A percentile compares a stretch with the other conserved stretches of the same genome.
These are phyloP conservation scores for Rhizopogon vulgaris DNA, from an alignment of 768 basidiomycete genomes.

Conservation along the genomic window DNA sequence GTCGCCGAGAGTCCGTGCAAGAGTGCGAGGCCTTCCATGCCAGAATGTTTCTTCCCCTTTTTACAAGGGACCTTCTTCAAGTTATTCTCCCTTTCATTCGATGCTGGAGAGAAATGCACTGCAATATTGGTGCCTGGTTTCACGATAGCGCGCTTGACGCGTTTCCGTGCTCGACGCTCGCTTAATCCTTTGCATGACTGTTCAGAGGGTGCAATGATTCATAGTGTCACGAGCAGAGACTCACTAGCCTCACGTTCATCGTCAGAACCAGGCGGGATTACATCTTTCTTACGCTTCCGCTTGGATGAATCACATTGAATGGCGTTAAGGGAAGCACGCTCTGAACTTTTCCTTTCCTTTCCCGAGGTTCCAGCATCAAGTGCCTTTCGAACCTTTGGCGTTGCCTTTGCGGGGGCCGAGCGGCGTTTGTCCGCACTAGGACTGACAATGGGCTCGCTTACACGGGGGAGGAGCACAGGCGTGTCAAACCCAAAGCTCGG, in stretches of 20 bases:
- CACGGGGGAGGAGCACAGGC: slow-evolving; percentile 49
- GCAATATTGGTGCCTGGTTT: slow-evolving; percentile 17
- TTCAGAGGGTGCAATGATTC: neutral
- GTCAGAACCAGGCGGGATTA: slow-evolving; percentile 19
- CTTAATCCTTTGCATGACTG: slow-evolving; percentile 41
- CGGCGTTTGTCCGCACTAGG: neutral
- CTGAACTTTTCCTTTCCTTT: neutral
- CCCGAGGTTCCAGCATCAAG: neutral
- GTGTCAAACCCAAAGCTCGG: slow-evolving; percentile 41
- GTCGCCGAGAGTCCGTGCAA: slow-evolving; percentile 31
- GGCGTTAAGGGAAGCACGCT: neutral
- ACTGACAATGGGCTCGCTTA: slow-evolving; percentile 5
- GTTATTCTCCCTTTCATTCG: neutral
- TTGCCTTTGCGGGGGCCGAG: neutral
- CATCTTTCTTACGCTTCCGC: slow-evolving; percentile 16
- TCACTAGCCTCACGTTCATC: slow-evolving; percentile 32
- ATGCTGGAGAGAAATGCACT: slow-evolving; percentile 6
- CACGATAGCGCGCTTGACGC: slow-evolving; percentile 50
- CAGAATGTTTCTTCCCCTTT: slow-evolving; percentile 17
- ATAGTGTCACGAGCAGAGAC: slow-evolving; percentile 9
- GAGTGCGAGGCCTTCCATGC: slow-evolving; percentile 25
- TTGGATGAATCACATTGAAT: slow-evolving; percentile 7
- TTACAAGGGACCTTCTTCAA: slow-evolving; percentile 8
- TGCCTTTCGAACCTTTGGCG: slow-evolving; percentile 2
- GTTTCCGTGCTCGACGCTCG: slow-evolving; percentile 61